Evolutionary conservation across 1,284 basidiomycete species (phyloP).

Genomic region (Macrocystidia cucumis): DNA sequence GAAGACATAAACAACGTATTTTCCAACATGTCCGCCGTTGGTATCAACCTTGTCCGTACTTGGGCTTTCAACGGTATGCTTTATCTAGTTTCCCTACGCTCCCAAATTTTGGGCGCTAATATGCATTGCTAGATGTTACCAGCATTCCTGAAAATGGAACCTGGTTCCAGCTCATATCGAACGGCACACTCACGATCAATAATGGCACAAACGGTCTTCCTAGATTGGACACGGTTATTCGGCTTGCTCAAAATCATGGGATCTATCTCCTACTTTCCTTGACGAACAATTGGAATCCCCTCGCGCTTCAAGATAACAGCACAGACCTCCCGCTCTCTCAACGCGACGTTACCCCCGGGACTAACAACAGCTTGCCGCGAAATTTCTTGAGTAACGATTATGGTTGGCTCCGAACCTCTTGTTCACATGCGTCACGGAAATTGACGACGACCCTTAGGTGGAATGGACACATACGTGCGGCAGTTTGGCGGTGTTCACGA

Average conservation of each 20-base stretch:
- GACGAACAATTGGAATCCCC: constrained; percentile 66
- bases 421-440: background rate
- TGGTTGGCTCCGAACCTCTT: constrained; percentile 26
- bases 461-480: constrained; percentile 60
- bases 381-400: constrained; percentile 55
- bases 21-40: constrained; percentile 44
- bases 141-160: constrained; percentile 44
- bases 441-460: constrained; percentile 28
- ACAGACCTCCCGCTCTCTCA: constrained; percentile 10
- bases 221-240: constrained; percentile 56
- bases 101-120: constrained; percentile 3
- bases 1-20: constrained; percentile 53
- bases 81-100: constrained; percentile 8
- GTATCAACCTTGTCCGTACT: constrained; percentile 54
- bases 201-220: constrained; percentile 58
- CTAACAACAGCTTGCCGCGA: constrained; percentile 35
- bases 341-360: constrained; percentile 26
- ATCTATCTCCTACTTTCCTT: constrained; percentile 56
- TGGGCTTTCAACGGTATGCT: constrained; percentile 57
- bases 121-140: constrained; percentile 34
- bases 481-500: constrained; percentile 30
- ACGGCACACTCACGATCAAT: constrained; percentile 44
- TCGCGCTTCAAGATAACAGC: constrained; percentile 21
- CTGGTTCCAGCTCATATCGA: constrained; percentile 47
- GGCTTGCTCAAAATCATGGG: constrained; percentile 49